Base-by-base conservation (phyloP, 192 early-diverging fungal species). In the Backusella sp. region DNA sequence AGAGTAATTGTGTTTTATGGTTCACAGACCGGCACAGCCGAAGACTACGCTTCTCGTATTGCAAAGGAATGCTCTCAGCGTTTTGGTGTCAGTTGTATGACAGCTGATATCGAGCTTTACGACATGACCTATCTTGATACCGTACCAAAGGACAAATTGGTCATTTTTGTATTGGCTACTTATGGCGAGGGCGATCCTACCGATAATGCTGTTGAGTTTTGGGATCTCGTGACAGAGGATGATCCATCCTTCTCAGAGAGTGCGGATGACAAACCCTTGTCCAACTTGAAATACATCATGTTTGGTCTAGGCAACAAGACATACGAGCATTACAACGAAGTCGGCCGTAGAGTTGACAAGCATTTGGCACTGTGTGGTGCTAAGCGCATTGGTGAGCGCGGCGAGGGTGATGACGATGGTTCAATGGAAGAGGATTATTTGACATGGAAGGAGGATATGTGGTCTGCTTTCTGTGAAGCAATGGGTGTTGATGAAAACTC, bases 171-270 rank as follows among this genome's bases (percentile, higher is more conserved):
- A 67, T 79, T 99, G 90, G 96, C 98, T 30, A 99, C 98, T 15
- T 96, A 97, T 66, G 97, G 97, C 74, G 94, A 96, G 81, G 98
- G 98, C 73, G 98, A 99, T 81, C 97, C 98, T n/a, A 98, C 98
- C 6, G 98, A 99, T 83, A 98, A 97, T 79, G 94, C 95, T 68
- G 90, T 93, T 19, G 96, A 96, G 12, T 98, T 98, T 82, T 98
- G 93, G 89, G 94, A 96, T 39, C 80, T 98, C 49, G 90, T 94
- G 69, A 87, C 84, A 8, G 90, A 91, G 21, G 87, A 93, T 32
- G 91, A 92, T 19, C 90, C 89, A 37, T 92, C 92, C 73, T 84
- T 92, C 49, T 80, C 87, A n/a, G 84, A 89, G 65, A 84, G 87
- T 65, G 86, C 89, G 26, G 82, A 81, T 39, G 91, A 90, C 3